Percentiles rank a stretch among this genome's conserved stretches.
Conservation (phyloP, 1,139 yeast genomes). For the Pichia sp. region DNA sequence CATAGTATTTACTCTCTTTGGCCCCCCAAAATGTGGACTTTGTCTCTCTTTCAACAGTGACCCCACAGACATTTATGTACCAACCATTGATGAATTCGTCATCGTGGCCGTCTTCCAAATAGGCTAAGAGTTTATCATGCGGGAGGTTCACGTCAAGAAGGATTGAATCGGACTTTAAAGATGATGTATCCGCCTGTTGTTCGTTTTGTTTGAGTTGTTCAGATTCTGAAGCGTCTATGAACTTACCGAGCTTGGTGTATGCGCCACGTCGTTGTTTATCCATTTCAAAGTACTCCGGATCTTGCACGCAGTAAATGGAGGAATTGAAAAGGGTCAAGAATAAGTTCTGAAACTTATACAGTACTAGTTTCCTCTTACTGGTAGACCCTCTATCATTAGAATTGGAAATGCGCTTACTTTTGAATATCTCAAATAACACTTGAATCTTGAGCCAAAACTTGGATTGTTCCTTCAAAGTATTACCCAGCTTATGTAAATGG, state of each 20-base stretch:
- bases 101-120: constrained; percentile 19
- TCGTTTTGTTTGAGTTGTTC: constrained; percentile 12
- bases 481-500: constrained; percentile 24
- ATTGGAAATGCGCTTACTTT: constrained; percentile 59
- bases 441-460: constrained; percentile 81
- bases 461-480: constrained; percentile 23
- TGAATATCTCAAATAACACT: constrained; percentile 71
- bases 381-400: constrained; percentile 65
- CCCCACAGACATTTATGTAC: constrained; percentile 61
- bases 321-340: constrained; percentile 67
- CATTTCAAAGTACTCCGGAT: constrained; percentile 39
- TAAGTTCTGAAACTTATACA: constrained; percentile 52
- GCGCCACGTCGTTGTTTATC: constrained; percentile 33
- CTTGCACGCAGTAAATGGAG: constrained; percentile 58
- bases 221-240: constrained; percentile 31
- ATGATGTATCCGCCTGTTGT: no score
- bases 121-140: constrained; percentile 1
- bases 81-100: constrained; percentile 50
- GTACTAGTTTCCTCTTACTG: constrained; percentile 65
- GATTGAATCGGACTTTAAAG: constrained; percentile 1
- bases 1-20: constrained; percentile 25
- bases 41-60: constrained; percentile 27
- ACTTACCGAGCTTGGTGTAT: constrained; percentile 45
- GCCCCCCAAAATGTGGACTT: constrained; percentile 21
- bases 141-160: constrained; percentile 6